Percentiles rank a stretch among this genome's conserved stretches.
Conservation (phyloP, 176 grass and related monocot genomes). For the Saccharum officinarum region DNA sequence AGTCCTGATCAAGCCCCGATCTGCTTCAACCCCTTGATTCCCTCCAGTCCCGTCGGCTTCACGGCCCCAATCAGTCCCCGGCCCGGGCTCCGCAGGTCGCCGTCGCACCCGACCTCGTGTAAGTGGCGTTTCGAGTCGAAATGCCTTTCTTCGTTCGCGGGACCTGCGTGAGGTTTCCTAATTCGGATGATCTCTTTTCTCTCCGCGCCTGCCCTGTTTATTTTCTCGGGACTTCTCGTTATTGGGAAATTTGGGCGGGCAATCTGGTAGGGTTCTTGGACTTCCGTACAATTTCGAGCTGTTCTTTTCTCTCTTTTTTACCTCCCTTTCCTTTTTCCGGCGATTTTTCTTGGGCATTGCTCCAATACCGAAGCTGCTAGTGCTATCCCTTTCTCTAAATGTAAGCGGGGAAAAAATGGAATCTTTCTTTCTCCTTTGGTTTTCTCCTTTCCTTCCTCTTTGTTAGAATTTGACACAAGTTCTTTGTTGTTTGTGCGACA, state of each 20-base stretch:
- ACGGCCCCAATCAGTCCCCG: background rate
- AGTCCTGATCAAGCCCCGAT: background rate
- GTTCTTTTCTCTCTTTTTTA: background rate
- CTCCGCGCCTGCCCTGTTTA: background rate
- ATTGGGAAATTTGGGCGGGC: background rate
- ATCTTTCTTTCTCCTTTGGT: background rate
- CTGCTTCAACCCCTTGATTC: background rate
- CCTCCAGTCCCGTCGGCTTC: background rate
- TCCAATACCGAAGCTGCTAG: background rate
- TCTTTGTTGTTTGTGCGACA: background rate
- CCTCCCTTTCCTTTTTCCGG: background rate
- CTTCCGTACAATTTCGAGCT: background rate
- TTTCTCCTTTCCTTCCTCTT: background rate
- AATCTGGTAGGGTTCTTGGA: background rate
- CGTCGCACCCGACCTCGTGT: constrained; percentile 11
- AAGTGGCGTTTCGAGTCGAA: background rate
- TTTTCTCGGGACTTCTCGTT: background rate
- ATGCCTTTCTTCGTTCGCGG: background rate
- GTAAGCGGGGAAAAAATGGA: background rate
- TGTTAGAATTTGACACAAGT: background rate
- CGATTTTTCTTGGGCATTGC: background rate
- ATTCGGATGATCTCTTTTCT: background rate
- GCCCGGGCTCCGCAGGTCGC: background rate
- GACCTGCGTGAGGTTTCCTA: background rate
- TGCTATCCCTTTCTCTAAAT: background rate